Conservation (phyloP, 2,329 filamentous ascomycete species). For the Alternaria rosae region DNA sequence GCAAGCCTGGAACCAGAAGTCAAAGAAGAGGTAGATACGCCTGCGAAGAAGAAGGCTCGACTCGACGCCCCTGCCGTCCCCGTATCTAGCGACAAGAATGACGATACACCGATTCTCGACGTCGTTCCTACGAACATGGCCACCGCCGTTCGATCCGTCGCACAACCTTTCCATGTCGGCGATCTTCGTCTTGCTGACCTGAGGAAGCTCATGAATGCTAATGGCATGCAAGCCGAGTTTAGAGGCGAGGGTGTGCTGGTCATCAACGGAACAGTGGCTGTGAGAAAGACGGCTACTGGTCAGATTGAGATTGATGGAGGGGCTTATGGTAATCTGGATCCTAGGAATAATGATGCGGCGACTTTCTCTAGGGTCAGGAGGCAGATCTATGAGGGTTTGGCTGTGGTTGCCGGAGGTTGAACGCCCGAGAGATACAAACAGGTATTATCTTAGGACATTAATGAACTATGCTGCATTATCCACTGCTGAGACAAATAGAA, state of each 20-base stretch:
- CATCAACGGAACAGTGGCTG: constrained; percentile 85
- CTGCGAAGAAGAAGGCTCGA: constrained; percentile 63
- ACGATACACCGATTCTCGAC: constrained; percentile 64
- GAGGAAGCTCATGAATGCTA: constrained; percentile 78
- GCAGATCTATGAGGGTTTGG: constrained; percentile 92
- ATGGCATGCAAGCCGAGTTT: constrained; percentile 87
- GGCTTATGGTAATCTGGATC: constrained; percentile 43
- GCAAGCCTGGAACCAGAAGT: constrained; percentile 50
- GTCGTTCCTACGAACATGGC: constrained; percentile 67
- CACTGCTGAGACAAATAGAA: neutral
- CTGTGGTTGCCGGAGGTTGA: constrained; percentile 76
- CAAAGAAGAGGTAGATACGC: constrained; percentile 49
- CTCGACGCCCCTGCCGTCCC: constrained; percentile 49
- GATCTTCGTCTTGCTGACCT: constrained; percentile 90
- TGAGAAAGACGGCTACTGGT: constrained; percentile 86
- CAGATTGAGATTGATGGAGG: constrained; percentile 82
- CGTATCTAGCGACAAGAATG: constrained; percentile 56
- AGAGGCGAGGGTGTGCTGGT: constrained; percentile 90
- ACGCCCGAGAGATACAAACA: fast-evolving
- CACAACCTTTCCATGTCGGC: constrained; percentile 91
- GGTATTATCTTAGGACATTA: neutral
- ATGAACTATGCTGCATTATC: neutral
- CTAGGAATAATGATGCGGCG: constrained; percentile 60
- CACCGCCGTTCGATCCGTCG: constrained; percentile 76
- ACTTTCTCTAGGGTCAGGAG: constrained; percentile 88